Percentiles rank a stretch among this genome's conserved stretches.
Conservation (phyloP, 176 grass and related monocot species). For the Musa beccarii region DNA sequence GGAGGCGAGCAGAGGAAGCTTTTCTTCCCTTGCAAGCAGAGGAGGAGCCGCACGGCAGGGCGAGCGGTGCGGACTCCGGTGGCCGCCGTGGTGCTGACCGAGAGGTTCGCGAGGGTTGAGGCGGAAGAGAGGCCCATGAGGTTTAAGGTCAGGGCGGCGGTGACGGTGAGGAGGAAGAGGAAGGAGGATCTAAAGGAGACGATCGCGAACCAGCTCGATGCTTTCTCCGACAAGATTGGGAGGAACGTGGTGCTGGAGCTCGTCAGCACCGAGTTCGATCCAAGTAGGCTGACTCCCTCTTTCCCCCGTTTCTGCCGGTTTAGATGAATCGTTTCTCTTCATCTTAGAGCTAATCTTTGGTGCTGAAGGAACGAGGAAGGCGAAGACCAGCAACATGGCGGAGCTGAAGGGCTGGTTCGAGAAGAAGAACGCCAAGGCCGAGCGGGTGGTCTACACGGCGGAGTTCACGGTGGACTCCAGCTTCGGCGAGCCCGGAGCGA, state of each 20-base stretch:
- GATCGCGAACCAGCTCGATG: conserved; percentile 52
- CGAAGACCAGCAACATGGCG: conserved; percentile 48
- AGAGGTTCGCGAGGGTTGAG: conserved; percentile 21
- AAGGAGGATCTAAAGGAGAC: conserved; percentile 48
- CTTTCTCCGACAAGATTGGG: conserved; percentile 53
- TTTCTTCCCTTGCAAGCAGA: not conserved
- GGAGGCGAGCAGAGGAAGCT: conserved; percentile 1
- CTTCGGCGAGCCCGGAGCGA: conserved; percentile 77
- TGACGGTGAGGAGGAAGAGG: conserved; percentile 58
- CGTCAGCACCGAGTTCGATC: conserved; percentile 70
- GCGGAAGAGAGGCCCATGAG: conserved; percentile 33
- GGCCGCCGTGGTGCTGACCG: conserved; percentile 27
- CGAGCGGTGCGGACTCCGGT: not conserved
- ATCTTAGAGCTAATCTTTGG: not conserved
- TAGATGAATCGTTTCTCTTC: not conserved
- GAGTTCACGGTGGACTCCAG: conserved; percentile 67
- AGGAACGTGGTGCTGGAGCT: conserved; percentile 58
- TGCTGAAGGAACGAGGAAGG: conserved; percentile 28
- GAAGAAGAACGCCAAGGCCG: conserved; percentile 70
- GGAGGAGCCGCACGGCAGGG: not conserved
- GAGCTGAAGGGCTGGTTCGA: conserved; percentile 67
- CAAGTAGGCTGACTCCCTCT: conserved; percentile 29
- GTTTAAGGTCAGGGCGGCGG: conserved; percentile 59
- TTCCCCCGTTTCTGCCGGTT: not conserved
- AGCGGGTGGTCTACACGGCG: conserved; percentile 68